These are phyloP conservation scores for Penicillium cinerascens DNA, from an alignment of 495 filamentous ascomycete species.

Conservation along the genomic window DNA sequence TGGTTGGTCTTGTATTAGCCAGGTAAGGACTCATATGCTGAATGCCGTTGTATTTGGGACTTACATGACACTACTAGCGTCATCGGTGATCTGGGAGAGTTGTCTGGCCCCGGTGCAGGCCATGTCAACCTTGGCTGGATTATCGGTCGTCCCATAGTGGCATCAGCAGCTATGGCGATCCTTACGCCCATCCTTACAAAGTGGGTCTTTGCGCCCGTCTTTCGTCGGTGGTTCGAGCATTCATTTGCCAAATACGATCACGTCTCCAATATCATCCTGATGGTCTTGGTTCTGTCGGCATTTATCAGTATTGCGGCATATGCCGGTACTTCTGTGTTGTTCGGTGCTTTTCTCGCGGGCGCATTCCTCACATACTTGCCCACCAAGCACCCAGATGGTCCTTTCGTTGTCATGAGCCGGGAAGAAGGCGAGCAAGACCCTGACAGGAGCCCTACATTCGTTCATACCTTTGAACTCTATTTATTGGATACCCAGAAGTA, in stretches of 20 bases:
- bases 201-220: slow-evolving; percentile 44
- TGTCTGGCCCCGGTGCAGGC: slow-evolving; percentile 15
- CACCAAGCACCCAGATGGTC: slow-evolving; percentile 30
- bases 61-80: slow-evolving; percentile 31
- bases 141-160: slow-evolving; percentile 53
- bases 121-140: slow-evolving; percentile 36
- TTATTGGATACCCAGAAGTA: slow-evolving; percentile 37
- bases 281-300: slow-evolving; percentile 42
- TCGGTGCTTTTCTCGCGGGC: slow-evolving; percentile 65
- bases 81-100: slow-evolving; percentile 41
- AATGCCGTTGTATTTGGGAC: background rate
- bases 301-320: slow-evolving; percentile 52
- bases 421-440: slow-evolving; percentile 41
- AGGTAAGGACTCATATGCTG: background rate
- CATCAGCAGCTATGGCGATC: slow-evolving; percentile 54
- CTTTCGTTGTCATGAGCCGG: slow-evolving; percentile 32
- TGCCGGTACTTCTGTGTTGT: slow-evolving; percentile 62
- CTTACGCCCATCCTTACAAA: slow-evolving; percentile 44
- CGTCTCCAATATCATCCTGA: slow-evolving; percentile 33
- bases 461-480: slow-evolving; percentile 35
- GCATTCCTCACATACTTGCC: slow-evolving; percentile 49
- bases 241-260: slow-evolving; percentile 32
- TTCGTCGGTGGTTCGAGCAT: slow-evolving; percentile 30
- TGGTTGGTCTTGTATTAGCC: slow-evolving; percentile 62
- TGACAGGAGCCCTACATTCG: slow-evolving; percentile 32